These are phyloP conservation scores for Earliella scabrosa DNA, from an alignment of 1,284 basidiomycete genomes.

Conservation along the genomic window DNA sequence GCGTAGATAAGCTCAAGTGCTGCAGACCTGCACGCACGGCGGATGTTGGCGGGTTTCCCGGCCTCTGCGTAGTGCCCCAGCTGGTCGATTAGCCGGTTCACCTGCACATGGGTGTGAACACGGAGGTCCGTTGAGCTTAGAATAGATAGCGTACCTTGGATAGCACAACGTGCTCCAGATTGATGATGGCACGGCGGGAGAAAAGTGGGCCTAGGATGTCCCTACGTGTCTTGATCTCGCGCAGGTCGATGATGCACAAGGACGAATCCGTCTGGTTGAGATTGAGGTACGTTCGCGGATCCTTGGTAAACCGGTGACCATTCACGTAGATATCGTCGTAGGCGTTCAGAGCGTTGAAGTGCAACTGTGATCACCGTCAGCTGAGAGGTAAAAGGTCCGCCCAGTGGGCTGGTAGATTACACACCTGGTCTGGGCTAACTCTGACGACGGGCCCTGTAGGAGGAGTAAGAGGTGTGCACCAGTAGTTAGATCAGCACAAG, in stretches of 20 bases:
- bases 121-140: background rate
- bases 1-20: background rate
- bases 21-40: background rate
- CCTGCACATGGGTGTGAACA: background rate
- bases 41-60: background rate
- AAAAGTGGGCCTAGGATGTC: background rate
- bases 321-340: background rate
- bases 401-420: background rate
- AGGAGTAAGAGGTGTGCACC: background rate
- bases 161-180: background rate
- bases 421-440: background rate
- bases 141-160: background rate
- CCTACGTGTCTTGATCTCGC: background rate
- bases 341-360: background rate
- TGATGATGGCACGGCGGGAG: slow-evolving; percentile 1
- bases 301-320: background rate
- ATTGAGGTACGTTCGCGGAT: background rate
- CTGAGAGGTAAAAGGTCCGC: background rate
- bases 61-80: background rate
- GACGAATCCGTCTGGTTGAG: background rate
- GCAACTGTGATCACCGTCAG: background rate
- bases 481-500: background rate
- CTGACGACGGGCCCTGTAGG: background rate
- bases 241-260: background rate
- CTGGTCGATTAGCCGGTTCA: background rate